Percentiles rank a stretch among this genome's conserved stretches.
Evolutionary conservation across 2,329 filamentous ascomycete genomes (phyloP).

Genomic region (Dactylellina drechsleri): DNA sequence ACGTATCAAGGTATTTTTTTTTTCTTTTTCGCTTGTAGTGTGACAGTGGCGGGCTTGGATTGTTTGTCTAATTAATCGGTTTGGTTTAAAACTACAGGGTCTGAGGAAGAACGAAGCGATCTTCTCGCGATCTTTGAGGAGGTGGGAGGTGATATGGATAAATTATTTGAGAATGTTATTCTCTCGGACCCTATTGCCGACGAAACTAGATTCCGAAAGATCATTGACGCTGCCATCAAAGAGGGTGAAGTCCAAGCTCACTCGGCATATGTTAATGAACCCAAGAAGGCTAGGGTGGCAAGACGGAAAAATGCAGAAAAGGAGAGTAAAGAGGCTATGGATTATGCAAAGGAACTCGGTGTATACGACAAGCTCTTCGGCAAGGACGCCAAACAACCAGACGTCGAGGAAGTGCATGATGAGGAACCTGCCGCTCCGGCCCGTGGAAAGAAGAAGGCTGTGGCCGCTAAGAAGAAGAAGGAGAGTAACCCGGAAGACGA

Average conservation of each 20-base stretch:
- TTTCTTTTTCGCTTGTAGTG: background rate
- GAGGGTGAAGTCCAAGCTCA: conserved; percentile 74
- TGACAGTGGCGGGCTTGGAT: no score
- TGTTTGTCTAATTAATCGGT: no score
- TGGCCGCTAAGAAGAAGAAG: conserved; percentile 59
- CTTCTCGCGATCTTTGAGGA: conserved; percentile 79
- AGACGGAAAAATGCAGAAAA: conserved; percentile 72
- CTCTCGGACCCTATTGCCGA: conserved; percentile 84
- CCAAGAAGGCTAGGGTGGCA: conserved; percentile 71
- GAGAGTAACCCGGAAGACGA: conserved; percentile 65
- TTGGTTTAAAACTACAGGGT: conserved; percentile 68
- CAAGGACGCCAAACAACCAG: conserved; percentile 56
- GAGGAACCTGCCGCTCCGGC: conserved; percentile 38
- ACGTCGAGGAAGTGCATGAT: conserved; percentile 51
- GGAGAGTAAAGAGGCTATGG: conserved; percentile 78
- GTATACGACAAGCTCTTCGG: conserved; percentile 76
- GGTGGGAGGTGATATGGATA: conserved; percentile 77
- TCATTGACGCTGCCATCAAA: conserved; percentile 83
- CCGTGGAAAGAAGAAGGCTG: conserved; percentile 36
- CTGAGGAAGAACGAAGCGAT: conserved; percentile 83
- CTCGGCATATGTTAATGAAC: conserved; percentile 77
- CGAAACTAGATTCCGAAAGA: conserved; percentile 81
- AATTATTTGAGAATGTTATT: conserved; percentile 84
- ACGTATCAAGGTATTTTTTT: conserved; percentile 68
- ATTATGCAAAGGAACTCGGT: conserved; percentile 78